These are phyloP conservation scores for Coprinopsis cinerea DNA, from an alignment of 768 basidiomycete species.

Conservation along the genomic window DNA sequence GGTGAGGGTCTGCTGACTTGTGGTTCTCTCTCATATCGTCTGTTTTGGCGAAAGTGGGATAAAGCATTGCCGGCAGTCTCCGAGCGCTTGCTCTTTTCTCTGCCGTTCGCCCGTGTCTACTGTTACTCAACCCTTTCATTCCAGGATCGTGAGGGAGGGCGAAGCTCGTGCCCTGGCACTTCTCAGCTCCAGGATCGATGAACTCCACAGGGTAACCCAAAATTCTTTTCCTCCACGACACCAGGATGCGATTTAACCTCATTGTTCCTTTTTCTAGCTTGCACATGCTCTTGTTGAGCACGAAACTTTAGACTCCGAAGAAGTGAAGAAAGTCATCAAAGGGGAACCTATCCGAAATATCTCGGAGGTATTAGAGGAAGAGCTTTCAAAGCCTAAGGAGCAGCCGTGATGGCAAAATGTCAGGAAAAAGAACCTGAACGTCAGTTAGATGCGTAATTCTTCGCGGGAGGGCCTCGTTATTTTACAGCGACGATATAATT, in stretches of 20 bases:
- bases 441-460: not conserved
- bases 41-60: too few relatives aligned
- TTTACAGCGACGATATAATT: not conserved
- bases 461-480: slow-evolving; percentile 1
- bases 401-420: slow-evolving; percentile 1
- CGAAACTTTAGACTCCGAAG: slow-evolving; percentile 84
- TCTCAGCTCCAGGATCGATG: slow-evolving; percentile 60
- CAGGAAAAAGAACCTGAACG: not conserved
- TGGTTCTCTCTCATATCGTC: not conserved
- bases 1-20: slow-evolving; percentile 41
- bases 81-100: not conserved
- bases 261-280: slow-evolving; percentile 43
- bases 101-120: slow-evolving; percentile 8
- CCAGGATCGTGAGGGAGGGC: slow-evolving; percentile 59
- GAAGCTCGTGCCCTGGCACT: slow-evolving; percentile 61
- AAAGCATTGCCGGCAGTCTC: not conserved
- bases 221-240: slow-evolving; percentile 9
- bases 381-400: slow-evolving; percentile 35
- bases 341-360: slow-evolving; percentile 76
- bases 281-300: slow-evolving; percentile 91
- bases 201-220: slow-evolving; percentile 63
- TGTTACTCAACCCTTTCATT: slow-evolving; percentile 10
- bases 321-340: slow-evolving; percentile 80
- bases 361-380: slow-evolving; percentile 58
- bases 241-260: slow-evolving; percentile 9